These are phyloP conservation scores for Bertia moriformis DNA, from an alignment of 2,329 filamentous ascomycete genomes.

Conservation along the genomic window DNA sequence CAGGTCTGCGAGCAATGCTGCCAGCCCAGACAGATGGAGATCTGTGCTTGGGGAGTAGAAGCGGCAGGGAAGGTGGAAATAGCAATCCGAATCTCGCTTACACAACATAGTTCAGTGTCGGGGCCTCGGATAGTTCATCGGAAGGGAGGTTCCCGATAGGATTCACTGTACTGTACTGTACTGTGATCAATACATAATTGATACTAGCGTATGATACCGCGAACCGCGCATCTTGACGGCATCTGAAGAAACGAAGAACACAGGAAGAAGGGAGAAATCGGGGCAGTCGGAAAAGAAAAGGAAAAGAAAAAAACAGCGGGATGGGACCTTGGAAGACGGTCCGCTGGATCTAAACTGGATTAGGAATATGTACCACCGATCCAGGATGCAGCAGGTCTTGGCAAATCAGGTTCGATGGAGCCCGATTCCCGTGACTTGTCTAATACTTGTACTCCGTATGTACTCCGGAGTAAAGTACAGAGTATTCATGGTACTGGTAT, in stretches of 20 bases:
- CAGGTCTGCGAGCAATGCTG: no score
- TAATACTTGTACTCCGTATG: background rate
- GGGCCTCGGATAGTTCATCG: no score
- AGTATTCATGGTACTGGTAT: background rate
- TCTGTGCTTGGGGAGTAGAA: background rate
- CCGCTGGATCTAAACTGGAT: constrained; percentile 1
- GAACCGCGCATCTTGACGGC: background rate
- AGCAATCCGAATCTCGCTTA: background rate
- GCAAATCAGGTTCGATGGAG: background rate
- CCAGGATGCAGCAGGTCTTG: background rate
- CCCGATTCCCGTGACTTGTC: background rate
- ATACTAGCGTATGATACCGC: background rate
- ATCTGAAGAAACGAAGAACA: background rate
- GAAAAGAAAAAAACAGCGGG: background rate
- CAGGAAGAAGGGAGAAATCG: background rate
- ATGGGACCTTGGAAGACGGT: background rate
- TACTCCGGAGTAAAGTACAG: background rate
- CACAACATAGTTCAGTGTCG: no score
- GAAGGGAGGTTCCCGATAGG: no score
- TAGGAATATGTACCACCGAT: background rate
- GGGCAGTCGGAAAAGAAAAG: background rate
- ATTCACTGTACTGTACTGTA: background rate
- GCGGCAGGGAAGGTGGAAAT: background rate
- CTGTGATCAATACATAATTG: background rate
- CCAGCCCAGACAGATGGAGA: no score